phyloP scores from a whole-genome alignment of 169 alveolate genomes.

The Cryptosporidium andersoni region DNA sequence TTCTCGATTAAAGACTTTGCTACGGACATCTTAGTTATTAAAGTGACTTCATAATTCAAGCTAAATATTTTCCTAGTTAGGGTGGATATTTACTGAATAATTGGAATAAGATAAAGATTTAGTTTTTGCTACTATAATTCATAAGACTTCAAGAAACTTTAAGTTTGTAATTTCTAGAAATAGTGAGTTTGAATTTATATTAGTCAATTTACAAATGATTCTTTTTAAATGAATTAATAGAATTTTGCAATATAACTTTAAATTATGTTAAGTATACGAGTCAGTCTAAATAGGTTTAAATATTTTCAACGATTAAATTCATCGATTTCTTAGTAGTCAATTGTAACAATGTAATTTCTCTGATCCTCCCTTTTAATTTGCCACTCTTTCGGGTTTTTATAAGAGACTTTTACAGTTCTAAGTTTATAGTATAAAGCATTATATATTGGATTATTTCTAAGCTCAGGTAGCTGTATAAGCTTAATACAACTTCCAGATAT shows the following conservation, averaged over 20 bases:
- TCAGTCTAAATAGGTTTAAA: too few species aligned
- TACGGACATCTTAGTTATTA: background rate
- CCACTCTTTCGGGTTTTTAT: slow-evolving; percentile 79
- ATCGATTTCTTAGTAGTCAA: slow-evolving; percentile 11
- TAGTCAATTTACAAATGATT: too few species aligned
- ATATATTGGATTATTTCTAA: slow-evolving; percentile 17
- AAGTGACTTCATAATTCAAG: background rate
- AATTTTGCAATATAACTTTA: too few species aligned
- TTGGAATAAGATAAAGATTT: background rate
- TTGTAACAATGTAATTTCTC: slow-evolving; percentile 78
- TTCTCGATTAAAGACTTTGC: too few species aligned
- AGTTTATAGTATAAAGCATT: slow-evolving; percentile 44
- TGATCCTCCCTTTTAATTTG: slow-evolving; percentile 79
- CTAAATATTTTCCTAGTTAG: too few species aligned
- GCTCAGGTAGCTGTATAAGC: slow-evolving; percentile 27
- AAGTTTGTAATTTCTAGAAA: too few species aligned
- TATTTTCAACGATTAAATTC: too few species aligned
- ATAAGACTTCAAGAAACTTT: background rate
- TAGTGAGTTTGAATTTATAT: too few species aligned
- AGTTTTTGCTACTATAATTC: background rate
- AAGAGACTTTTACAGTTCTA: slow-evolving; percentile 77
- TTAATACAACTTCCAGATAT: slow-evolving; percentile 67
- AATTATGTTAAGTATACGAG: too few species aligned
- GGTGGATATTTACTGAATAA: too few species aligned
- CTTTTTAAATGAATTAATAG: too few species aligned